These are phyloP conservation scores for Phialocephala subalpina DNA, from an alignment of 2,329 filamentous ascomycete genomes.

Conservation along the genomic window DNA sequence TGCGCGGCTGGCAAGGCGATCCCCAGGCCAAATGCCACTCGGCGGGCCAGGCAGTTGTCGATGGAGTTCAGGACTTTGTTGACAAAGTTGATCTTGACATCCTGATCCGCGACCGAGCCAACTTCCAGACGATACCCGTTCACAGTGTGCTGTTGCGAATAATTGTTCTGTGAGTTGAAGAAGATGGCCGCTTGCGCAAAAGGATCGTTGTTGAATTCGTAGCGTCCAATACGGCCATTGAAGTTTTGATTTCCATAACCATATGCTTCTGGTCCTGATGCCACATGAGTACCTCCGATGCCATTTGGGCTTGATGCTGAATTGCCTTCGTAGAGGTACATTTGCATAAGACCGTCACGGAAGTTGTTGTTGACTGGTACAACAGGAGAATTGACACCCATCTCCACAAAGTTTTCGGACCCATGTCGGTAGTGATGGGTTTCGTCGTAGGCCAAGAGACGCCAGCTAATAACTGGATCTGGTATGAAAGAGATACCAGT, in stretches of 20 bases:
- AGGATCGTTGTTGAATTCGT: conserved; percentile 6
- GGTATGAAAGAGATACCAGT: conserved; percentile 4
- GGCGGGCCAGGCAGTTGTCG: conserved; percentile 5
- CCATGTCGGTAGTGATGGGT: conserved; percentile 2
- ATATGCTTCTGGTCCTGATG: neutral
- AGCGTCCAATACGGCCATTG: conserved; percentile 6
- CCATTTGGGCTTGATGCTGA: neutral
- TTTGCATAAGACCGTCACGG: conserved; percentile 6
- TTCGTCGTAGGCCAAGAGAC: conserved; percentile 5
- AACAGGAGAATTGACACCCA: conserved; percentile 9
- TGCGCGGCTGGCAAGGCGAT: conserved; percentile 1
- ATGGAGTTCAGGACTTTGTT: conserved; percentile 5
- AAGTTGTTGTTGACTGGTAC: conserved; percentile 8
- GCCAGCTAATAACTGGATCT: neutral
- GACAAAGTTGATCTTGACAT: conserved; percentile 9
- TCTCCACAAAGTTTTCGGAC: neutral
- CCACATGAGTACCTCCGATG: neutral
- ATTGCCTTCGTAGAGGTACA: conserved; percentile 5
- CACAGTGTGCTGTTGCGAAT: conserved; percentile 1
- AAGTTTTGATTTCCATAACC: conserved; percentile 1
- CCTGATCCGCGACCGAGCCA: neutral
- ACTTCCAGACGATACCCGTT: neutral
- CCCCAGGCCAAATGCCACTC: neutral
- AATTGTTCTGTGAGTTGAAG: conserved; percentile 6
- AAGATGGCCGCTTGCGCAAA: neutral